Base-by-base conservation (phyloP, 768 basidiomycete genomes). In the Antrodiella citrinella region DNA sequence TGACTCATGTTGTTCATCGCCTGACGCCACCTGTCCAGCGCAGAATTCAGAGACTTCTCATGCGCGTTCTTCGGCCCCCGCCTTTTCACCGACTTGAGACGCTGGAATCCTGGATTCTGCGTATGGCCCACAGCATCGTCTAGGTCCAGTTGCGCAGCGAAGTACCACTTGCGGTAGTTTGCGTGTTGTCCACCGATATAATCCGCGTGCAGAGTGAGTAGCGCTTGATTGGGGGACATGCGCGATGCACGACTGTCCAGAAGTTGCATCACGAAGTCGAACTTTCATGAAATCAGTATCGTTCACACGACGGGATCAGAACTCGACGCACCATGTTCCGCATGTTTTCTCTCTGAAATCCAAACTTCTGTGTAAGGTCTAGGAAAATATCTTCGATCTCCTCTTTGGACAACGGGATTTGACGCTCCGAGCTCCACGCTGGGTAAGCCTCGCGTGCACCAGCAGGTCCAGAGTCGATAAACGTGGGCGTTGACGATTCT, bases 91-190 rank as follows among this genome's bases (percentile, higher is more conserved):
- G 89, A 88, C 51, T 81, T 78, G n/a, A 95, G 77, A 9, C 91
- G 84, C 45, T 79, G 80, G 3, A 96, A 72, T 50, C 94, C 94
- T 0, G 92, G 91, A 65, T 96, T 97, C 62, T 96, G 91, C 4
- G 79, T 77, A 52, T 87, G 81, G 23, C 95, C 96, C 48, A 98
- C 84, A 44, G 93, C 95, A 58, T 99, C 96, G 66, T 99, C 96
- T 40, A 98, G 85, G 66, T 98, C 95, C 52, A 99, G 82, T 67
- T 99, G 96, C 18, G 95, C 93, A 23, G 95, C 96, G 67, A 98
- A 99, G 72, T 99, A 99, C 96, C 96, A 98, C 71, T 97, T 97
- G 54, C 96, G 89, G 71, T 98, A 98, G 72, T 98, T 98, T 45
- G 96, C 91, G 61, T 97, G 86, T 66, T 95, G 89, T 2, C 96